Evolutionary conservation across 495 filamentous ascomycete genomes (phyloP).

Genomic region (Penicillium longicatenatum): DNA sequence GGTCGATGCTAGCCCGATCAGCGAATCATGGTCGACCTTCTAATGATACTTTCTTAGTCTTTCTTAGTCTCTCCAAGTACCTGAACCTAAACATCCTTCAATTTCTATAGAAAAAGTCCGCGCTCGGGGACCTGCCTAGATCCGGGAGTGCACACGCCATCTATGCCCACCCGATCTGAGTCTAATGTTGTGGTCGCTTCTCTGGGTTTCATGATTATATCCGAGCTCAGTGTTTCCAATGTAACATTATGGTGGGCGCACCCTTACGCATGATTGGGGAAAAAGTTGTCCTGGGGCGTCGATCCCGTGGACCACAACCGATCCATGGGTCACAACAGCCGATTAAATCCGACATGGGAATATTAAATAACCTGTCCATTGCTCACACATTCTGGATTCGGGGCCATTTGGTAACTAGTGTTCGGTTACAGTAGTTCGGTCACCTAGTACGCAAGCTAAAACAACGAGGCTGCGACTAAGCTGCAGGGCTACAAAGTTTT

Average conservation of each 20-base stretch:
- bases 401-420: no score
- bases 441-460: not conserved
- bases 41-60: slow-evolving; percentile 2
- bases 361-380: not conserved
- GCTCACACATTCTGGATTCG: no score
- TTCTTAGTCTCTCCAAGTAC: slow-evolving; percentile 3
- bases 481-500: not conserved
- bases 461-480: not conserved
- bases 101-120: not conserved
- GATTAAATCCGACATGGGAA: not conserved
- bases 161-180: not conserved
- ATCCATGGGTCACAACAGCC: slow-evolving; percentile 1
- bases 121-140: slow-evolving; percentile 3
- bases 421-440: no score
- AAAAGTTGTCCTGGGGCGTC: slow-evolving; percentile 1
- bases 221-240: not conserved
- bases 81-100: not conserved
- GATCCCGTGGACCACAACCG: not conserved
- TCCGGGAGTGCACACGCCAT: slow-evolving; percentile 4
- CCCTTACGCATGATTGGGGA: not conserved
- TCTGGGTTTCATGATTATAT: not conserved
- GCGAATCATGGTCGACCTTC: not conserved
- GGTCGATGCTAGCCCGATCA: not conserved
- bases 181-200: not conserved
- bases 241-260: not conserved